Evolutionary conservation across 23 red algal genomes (phyloP).

Genomic region (Gracilaria vermiculophylla): DNA sequence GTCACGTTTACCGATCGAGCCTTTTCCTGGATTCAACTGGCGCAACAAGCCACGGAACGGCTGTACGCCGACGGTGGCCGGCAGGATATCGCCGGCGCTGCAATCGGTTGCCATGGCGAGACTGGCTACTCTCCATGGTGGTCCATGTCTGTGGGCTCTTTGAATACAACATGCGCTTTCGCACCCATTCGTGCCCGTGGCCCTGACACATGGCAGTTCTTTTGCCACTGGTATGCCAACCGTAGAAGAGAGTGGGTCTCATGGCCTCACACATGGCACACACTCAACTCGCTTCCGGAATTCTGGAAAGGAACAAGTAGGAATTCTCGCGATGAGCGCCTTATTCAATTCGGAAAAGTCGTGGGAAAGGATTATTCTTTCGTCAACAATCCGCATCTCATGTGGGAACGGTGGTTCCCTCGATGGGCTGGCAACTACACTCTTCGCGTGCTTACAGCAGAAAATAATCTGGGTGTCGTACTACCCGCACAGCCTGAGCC

Average conservation of each 20-base stretch:
- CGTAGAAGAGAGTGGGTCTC: slow-evolving; percentile 36
- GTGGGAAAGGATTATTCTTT: slow-evolving; percentile 44
- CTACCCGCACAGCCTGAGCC: neutral
- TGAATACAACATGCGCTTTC: slow-evolving; percentile 46
- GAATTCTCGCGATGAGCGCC: slow-evolving; percentile 3
- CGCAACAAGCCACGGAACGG: neutral
- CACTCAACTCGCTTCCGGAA: neutral
- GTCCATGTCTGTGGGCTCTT: slow-evolving; percentile 20
- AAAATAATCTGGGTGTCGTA: slow-evolving; percentile 17
- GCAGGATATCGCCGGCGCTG: slow-evolving; percentile 20
- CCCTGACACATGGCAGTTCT: slow-evolving; percentile 22
- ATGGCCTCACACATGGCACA: slow-evolving; percentile 49
- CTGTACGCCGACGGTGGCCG: slow-evolving; percentile 35
- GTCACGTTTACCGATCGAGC: slow-evolving; percentile 24
- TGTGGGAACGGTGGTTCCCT: slow-evolving; percentile 52
- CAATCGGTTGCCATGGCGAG: slow-evolving; percentile 41
- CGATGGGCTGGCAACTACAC: slow-evolving; percentile 50
- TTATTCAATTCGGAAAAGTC: slow-evolving; percentile 28
- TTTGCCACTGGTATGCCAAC: slow-evolving; percentile 24
- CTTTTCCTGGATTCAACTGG: slow-evolving; percentile 13
- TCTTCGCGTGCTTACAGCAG: slow-evolving; percentile 33
- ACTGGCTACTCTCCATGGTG: slow-evolving; percentile 16
- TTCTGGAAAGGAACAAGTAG: slow-evolving; percentile 26
- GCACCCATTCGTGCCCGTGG: slow-evolving; percentile 18
- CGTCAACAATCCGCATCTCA: slow-evolving; percentile 16